These are phyloP conservation scores for Xerocomellus intermedius DNA, from an alignment of 768 basidiomycete genomes.

Conservation along the genomic window DNA sequence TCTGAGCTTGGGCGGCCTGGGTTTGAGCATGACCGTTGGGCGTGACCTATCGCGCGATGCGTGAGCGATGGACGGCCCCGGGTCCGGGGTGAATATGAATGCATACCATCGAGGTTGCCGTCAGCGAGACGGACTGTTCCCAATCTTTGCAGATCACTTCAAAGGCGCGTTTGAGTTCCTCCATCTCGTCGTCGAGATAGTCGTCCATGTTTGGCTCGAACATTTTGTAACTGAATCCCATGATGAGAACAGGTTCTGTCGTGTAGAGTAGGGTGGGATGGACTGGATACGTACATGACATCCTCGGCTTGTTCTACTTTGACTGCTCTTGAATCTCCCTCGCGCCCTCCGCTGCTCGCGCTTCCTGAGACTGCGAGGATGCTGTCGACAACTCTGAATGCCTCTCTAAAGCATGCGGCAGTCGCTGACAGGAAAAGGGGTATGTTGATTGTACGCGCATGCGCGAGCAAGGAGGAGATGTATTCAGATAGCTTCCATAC, in stretches of 20 bases:
- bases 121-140: constrained; percentile 53
- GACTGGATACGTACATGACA: constrained; percentile 59
- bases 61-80: not conserved
- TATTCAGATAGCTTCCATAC: constrained; percentile 77
- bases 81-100: not conserved
- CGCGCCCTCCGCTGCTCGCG: not conserved
- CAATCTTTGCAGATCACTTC: constrained; percentile 75
- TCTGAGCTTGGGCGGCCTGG: constrained; percentile 12
- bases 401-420: constrained; percentile 86
- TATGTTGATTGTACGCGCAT: constrained; percentile 71
- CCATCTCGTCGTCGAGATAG: constrained; percentile 92
- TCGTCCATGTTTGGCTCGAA: constrained; percentile 98
- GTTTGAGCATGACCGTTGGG: not conserved
- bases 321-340: constrained; percentile 29
- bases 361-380: constrained; percentile 55
- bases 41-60: constrained; percentile 5
- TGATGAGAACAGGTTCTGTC: not conserved
- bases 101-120: constrained; percentile 36
- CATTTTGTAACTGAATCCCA: constrained; percentile 74
- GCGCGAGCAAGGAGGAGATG: constrained; percentile 69
- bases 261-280: not conserved
- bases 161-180: constrained; percentile 70
- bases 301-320: constrained; percentile 67
- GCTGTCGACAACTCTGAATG: constrained; percentile 81
- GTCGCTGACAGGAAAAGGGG: constrained; percentile 77